Percentiles rank a stretch among this genome's conserved stretches.
Conservation (phyloP, 2,329 filamentous ascomycete species). For the Apiospora kogelbergensis region DNA sequence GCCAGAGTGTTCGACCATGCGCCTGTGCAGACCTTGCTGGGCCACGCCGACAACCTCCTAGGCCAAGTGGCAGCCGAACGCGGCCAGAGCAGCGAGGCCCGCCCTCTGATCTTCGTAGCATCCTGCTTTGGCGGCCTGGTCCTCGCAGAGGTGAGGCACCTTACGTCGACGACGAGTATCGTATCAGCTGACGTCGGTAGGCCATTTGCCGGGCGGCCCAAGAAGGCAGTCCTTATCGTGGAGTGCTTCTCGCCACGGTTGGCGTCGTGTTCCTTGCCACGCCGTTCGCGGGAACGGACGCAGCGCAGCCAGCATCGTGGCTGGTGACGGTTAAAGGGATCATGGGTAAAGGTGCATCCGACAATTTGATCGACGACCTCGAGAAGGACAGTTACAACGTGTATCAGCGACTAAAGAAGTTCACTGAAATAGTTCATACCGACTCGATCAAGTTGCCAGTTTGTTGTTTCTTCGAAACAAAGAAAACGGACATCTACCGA, state of each 20-base stretch:
- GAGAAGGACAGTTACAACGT: constrained; percentile 14
- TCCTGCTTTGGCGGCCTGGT: neutral
- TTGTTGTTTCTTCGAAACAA: constrained; percentile 16
- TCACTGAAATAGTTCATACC: constrained; percentile 18
- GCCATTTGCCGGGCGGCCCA: neutral
- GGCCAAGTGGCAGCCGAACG: neutral
- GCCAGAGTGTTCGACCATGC: neutral
- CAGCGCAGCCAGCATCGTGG: constrained; percentile 19
- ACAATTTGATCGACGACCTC: constrained; percentile 18
- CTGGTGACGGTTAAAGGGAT: constrained; percentile 17
- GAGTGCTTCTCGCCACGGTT: constrained; percentile 19
- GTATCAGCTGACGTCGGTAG: neutral
- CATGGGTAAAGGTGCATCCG: constrained; percentile 19
- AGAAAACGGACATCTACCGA: neutral
- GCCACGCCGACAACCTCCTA: neutral
- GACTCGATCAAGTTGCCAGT: constrained; percentile 17
- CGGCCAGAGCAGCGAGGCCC: neutral
- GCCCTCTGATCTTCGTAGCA: neutral
- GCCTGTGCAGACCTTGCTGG: neutral
- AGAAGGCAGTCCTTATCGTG: constrained; percentile 19
- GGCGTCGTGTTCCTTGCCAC: constrained; percentile 25
- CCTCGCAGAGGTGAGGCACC: neutral
- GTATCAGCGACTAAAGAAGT: constrained; percentile 15
- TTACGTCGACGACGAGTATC: neutral
- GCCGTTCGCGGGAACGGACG: constrained; percentile 22